Base-by-base conservation (phyloP, 306 rosid genomes). In the Dalbergia cultrata region DNA sequence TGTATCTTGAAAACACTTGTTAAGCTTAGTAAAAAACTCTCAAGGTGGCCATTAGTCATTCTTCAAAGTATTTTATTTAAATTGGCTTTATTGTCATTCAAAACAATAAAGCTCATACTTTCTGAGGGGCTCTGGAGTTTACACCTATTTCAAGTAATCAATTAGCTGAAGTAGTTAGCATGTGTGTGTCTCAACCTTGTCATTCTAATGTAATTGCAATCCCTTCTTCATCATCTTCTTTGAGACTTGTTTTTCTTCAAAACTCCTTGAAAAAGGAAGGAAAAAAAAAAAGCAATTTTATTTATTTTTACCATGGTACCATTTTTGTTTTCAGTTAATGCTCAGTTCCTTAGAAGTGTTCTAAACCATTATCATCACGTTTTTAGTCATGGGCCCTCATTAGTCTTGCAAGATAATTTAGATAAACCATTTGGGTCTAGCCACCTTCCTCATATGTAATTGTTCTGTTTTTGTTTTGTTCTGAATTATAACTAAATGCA, bases 341-440 rank as follows among this genome's bases (percentile, higher is more conserved):
- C 78, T 77, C 78, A 78, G 76, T 61, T 21, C 22, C 22, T 21
- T 76, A 62, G 7, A 58, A 47, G 67, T 81, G 61, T 83, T 89
- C 60, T 90, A 80, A 87, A 65, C 64, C 80, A 21, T 68, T 76
- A 67, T 70, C 62, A 16, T 22, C 33, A 39, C 52, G 52, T 45
- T 77, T 77, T 79, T 81, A 67, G 17, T 81, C 41, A 84, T 88
- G 90, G 86, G 72, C 65, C 82, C 78, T 89, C 95, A 91, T 85
- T 92, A 86, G 79, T 21, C 22, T 21, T 21, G 22, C 22, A 21
- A 21, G 22, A 21, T 21, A 21, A 21, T 21, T 21, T 21, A 21
- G 22, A 21, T 21, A 1, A 21, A 21, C 22, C 22, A 21, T 21
- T 21, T 21, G 22, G 22, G 22, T 21, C 22, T 21, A 21, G 22